phyloP scores from a whole-genome alignment of 192 early-diverging fungal species.

The Helicostylum pulchrum region DNA sequence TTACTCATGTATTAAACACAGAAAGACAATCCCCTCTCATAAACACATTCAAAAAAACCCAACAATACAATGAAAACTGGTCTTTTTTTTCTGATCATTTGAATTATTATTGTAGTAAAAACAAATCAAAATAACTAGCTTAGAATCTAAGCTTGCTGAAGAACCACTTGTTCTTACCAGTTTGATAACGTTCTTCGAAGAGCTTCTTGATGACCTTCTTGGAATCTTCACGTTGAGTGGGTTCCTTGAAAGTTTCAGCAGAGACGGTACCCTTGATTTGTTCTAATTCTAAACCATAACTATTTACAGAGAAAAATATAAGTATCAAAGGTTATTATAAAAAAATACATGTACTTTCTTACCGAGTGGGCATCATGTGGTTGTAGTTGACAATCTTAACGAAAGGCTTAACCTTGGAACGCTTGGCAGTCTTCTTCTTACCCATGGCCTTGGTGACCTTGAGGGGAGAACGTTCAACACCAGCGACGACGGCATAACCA shows the following conservation, averaged over 20 bases:
- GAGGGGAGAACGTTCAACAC: conserved; percentile 94
- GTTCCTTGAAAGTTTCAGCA: conserved; percentile 91
- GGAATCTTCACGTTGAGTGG: conserved; percentile 82
- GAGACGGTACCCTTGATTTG: conserved; percentile 85
- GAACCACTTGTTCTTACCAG: conserved; percentile 99
- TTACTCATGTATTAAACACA: too few species aligned
- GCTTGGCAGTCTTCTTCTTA: conserved; percentile 93
- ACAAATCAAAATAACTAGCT: conserved; percentile 4
- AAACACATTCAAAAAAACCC: too few species aligned
- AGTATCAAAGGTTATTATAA: background rate
- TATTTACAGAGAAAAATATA: conserved; percentile 17
- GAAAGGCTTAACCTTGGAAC: conserved; percentile 98
- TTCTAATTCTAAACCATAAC: conserved; percentile 94
- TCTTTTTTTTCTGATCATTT: too few species aligned
- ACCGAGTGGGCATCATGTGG: conserved; percentile 99
- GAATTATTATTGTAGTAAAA: too few species aligned
- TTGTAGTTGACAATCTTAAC: conserved; percentile 99
- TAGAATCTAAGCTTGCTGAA: conserved; percentile 99
- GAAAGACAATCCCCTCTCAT: too few species aligned
- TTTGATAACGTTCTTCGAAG: conserved; percentile 96
- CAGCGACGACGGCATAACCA: conserved; percentile 97
- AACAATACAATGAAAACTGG: too few species aligned
- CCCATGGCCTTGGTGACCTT: conserved; percentile 97
- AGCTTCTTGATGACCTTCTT: conserved; percentile 96
- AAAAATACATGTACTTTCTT: conserved; percentile 19